Base-by-base conservation (phyloP, 805 yeast genomes). In the Hanseniaspora thailandica region DNA sequence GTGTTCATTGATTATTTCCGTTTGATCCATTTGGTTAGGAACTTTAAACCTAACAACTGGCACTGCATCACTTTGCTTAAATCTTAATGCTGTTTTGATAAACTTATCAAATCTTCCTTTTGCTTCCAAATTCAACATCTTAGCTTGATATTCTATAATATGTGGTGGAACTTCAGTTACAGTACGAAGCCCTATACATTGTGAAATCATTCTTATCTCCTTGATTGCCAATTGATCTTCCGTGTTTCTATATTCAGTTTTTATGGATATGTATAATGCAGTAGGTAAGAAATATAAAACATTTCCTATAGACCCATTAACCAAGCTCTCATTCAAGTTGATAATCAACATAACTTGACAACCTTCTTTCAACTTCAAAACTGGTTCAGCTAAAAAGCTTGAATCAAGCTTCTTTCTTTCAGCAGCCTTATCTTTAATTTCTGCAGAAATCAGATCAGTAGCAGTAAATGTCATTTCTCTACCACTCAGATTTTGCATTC, bases 291-390 rank as follows among this genome's bases (percentile, higher is more conserved):
- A 73, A 31, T 68, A 66, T 3, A 72, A 55, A 1, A 93, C 82
- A 36, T 74, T 78, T 0, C 99, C 99, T 36, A 90, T 71, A 0
- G 96, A 78, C 2, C 99, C 98, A 68, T 93, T 93, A 39, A 93
- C 97, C 36, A 93, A 70, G 2, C 72, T 68, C 9, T 79, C 83
- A 58, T 86, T 89, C 28, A 76, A 73, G 64, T 93, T 93, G 61
- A 85, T 86, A 58, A 93, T 69, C 74, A 86, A 80, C 96, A 93
- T 89, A 1, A 93, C 97, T 66, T 93, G 98, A 0, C 96, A 94
- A 35, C 86, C 87, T 52, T 78, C 81, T 64, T 89, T 90, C 58
- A 93, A 69, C 2, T 70, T 73, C 15, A 93, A 62, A 6, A 60
- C 63, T 55, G 75, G 73, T 26, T 82, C 84, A 44, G 93, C 94